Conservation (phyloP, 371 early-diverging fungal genomes). For the Coemansia sp. region DNA sequence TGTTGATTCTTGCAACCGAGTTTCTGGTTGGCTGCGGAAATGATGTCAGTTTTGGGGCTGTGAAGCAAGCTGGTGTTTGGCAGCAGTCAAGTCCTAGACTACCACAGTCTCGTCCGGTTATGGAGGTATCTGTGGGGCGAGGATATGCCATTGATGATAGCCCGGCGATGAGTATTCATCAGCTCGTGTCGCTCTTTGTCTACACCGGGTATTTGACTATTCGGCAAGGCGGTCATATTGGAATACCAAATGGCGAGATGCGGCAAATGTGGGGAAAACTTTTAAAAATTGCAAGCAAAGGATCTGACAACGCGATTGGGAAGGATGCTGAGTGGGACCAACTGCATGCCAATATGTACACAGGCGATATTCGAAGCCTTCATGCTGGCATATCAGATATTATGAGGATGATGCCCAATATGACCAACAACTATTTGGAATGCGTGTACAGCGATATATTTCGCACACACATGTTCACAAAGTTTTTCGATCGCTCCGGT, state of each 20-base stretch:
- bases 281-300: too few relatives aligned
- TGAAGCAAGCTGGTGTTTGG: neutral
- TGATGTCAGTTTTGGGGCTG: neutral
- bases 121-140: neutral
- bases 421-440: too few relatives aligned
- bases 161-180: neutral
- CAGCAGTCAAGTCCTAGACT: neutral
- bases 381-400: too few relatives aligned
- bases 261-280: neutral
- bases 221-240: neutral
- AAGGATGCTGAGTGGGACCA: too few relatives aligned
- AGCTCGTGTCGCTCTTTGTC: slow-evolving; percentile 13
- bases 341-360: too few relatives aligned
- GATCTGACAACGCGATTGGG: too few relatives aligned
- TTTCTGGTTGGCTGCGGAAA: neutral
- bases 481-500: too few relatives aligned
- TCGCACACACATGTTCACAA: too few relatives aligned
- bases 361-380: too few relatives aligned
- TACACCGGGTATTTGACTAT: slow-evolving; percentile 14
- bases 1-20: neutral
- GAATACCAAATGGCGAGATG: slow-evolving; percentile 13
- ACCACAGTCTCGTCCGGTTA: neutral
- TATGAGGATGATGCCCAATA: too few relatives aligned
- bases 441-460: too few relatives aligned
- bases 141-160: neutral